Evolutionary conservation across 352 stramenopile genomes (phyloP).

Genomic region (Globisporangium canariense): DNA sequence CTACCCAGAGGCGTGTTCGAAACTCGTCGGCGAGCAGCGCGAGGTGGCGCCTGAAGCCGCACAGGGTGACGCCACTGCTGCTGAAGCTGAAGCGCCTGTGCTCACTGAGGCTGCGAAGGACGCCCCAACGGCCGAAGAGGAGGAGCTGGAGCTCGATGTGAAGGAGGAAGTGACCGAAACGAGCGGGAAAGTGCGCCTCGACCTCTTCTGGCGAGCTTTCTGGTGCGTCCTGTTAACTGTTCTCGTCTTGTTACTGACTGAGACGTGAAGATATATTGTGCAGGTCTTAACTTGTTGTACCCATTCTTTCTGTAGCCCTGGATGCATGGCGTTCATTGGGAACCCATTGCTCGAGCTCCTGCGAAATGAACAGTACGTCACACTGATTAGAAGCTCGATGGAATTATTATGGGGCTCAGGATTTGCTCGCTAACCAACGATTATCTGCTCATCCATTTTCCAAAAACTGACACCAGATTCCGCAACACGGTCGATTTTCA

Average conservation of each 20-base stretch:
- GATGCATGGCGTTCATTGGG: conserved; percentile 73
- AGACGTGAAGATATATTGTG: not conserved
- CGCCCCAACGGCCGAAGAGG: conserved; percentile 11
- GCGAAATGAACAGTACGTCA: conserved; percentile 46
- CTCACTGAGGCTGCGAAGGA: conserved; percentile 5
- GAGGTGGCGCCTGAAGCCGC: conserved; percentile 39
- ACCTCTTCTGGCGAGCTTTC: conserved; percentile 79
- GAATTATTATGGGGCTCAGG: not conserved
- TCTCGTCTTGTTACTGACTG: conserved; percentile 1
- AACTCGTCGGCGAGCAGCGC: conserved; percentile 54
- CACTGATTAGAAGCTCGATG: not conserved
- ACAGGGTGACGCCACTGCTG: not conserved
- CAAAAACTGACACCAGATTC: conserved; percentile 35
- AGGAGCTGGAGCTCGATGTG: conserved; percentile 35
- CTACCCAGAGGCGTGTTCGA: conserved; percentile 54
- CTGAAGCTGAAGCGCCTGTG: conserved; percentile 15
- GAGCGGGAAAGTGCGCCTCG: conserved; percentile 51
- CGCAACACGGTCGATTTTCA: conserved; percentile 67
- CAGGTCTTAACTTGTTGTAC: conserved; percentile 3
- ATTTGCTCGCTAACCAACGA: not conserved
- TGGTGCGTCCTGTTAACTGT: conserved; percentile 39
- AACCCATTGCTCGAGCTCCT: conserved; percentile 60
- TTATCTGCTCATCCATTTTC: not conserved
- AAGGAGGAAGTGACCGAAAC: conserved; percentile 27
- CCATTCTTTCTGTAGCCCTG: conserved; percentile 32